Conservation (phyloP, 2,329 filamentous ascomycete species). For the Botryotinia calthae region DNA sequence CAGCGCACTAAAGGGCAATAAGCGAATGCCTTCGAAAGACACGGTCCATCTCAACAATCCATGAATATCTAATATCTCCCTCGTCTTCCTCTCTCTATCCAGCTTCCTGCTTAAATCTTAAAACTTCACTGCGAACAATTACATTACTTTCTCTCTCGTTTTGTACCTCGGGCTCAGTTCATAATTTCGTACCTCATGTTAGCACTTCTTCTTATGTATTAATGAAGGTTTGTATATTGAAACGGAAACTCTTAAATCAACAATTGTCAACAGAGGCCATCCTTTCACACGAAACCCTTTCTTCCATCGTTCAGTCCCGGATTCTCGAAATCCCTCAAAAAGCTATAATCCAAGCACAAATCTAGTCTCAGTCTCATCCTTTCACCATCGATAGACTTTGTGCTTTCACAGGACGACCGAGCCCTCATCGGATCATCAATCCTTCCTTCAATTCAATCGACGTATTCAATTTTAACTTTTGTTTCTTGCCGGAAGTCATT, state of each 20-base stretch:
- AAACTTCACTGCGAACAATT: not conserved
- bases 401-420: slow-evolving; percentile 36
- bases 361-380: slow-evolving; percentile 16
- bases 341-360: slow-evolving; percentile 20
- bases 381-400: slow-evolving; percentile 24
- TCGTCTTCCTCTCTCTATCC: slow-evolving; percentile 1
- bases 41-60: slow-evolving; percentile 12
- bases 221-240: slow-evolving; percentile 22
- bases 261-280: slow-evolving; percentile 9
- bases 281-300: slow-evolving; percentile 11
- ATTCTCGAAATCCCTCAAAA: not conserved
- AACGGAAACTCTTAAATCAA: slow-evolving; percentile 8
- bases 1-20: not conserved
- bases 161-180: not conserved
- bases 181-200: slow-evolving; percentile 1
- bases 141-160: not conserved
- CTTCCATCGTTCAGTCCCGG: slow-evolving; percentile 2
- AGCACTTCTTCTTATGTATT: slow-evolving; percentile 21
- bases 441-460: slow-evolving; percentile 31
- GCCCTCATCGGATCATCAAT: slow-evolving; percentile 33
- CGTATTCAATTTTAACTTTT: slow-evolving; percentile 13
- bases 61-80: slow-evolving; percentile 3
- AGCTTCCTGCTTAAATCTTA: no score
- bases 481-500: slow-evolving; percentile 25
- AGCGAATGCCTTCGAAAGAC: slow-evolving; percentile 12